Base-by-base conservation (phyloP, 139 green algal genomes). In the Micromonas commoda region DNA sequence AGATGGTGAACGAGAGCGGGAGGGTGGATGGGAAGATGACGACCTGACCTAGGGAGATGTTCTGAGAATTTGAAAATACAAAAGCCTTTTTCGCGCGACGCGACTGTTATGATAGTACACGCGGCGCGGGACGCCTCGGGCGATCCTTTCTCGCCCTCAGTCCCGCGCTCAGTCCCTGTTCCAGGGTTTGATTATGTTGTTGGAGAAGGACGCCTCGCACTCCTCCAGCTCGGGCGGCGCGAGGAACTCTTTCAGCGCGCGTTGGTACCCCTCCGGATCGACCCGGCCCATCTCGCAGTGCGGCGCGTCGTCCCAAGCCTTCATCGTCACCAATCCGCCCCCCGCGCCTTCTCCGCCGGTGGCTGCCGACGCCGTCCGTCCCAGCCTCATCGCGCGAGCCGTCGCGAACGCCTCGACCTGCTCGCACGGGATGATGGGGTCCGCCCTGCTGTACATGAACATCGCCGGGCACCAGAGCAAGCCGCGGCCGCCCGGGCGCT, bases 241-340 rank as follows among this genome's bases (percentile, higher is more conserved):
- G 5, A 71, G 3, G 29, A 71, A 71, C 26, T 3, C 28, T 32
- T 13, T 13, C n/a, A 71, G 26, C 28, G 32, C 13, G 13, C 13
- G 32, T 13, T 34, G 3, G 3, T 75, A 75, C 23, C 53, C 68
- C 26, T 64, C 68, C 31, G 28, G 33, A 2, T 63, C 34, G 19
- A 21, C 37, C 20, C 68, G 68, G n/a, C 68, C 68, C 6, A 75
- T 75, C 37, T 75, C 68, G 29, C 68, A 75, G 68, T 75, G 68
- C 6, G 68, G 26, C 37, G 38, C 68, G 37, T 29, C 33, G 3
- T 75, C 1, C 21, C 24, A 75, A 0, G 28, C 35, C n/a, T 63
- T 61, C 68, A 61, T 61, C 28, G 34, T 19, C 2, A 63, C 37
- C 4, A 20, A 16, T 57, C 45, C 45, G 45, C 34, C 34, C 1